phyloP scores from a whole-genome alignment of 2,329 filamentous ascomycete species.

The Fusarium keratoplasticum region DNA sequence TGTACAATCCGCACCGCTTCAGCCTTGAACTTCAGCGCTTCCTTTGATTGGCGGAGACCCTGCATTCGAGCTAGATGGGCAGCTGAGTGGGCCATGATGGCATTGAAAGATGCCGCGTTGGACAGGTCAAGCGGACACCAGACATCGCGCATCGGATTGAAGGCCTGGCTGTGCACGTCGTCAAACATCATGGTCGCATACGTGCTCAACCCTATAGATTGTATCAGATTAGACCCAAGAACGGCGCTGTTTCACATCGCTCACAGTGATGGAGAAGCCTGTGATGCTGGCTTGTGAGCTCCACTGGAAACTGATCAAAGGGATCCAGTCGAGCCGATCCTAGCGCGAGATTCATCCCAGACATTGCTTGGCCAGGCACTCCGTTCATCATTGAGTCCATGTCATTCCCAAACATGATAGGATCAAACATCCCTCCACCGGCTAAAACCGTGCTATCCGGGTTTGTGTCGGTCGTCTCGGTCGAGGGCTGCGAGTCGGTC shows the following conservation, averaged over 20 bases:
- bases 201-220: constrained; percentile 5
- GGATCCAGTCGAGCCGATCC: constrained; percentile 4
- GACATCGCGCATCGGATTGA: constrained; percentile 55
- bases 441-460: not conserved
- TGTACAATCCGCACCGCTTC: constrained; percentile 51
- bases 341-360: constrained; percentile 7
- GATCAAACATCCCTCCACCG: not conserved
- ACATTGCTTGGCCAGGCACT: constrained; percentile 1
- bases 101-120: constrained; percentile 54
- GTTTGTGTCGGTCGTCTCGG: not conserved
- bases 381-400: not conserved
- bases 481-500: not conserved
- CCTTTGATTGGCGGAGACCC: constrained; percentile 38
- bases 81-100: constrained; percentile 55
- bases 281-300: constrained; percentile 1
- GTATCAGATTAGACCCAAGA: not conserved
- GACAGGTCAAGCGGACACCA: constrained; percentile 55
- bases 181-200: constrained; percentile 49
- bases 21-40: constrained; percentile 48
- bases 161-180: constrained; percentile 41
- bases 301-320: constrained; percentile 5
- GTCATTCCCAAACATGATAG: not conserved
- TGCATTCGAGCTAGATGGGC: constrained; percentile 52
- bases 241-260: not conserved
- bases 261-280: constrained; percentile 14